A percentile compares a stretch with the other conserved stretches of the same genome.
Evolutionary conservation across 164 flowering plant genomes (phyloP).

Genomic region (Cinnamomum chago): DNA sequence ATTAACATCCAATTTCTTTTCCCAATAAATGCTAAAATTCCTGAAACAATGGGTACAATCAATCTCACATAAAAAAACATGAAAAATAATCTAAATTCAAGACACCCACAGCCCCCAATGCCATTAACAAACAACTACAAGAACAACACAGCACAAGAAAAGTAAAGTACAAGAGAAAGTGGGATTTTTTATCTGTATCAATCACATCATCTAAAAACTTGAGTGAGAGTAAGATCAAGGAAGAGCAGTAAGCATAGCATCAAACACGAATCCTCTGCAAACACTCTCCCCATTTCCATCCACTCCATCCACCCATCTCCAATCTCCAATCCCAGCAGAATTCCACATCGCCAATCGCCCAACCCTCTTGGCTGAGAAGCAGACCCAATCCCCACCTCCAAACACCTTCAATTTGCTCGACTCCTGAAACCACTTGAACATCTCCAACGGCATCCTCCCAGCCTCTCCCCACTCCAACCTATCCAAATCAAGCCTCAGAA

Average conservation of each 20-base stretch:
- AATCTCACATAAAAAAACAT: no score
- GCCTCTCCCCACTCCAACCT: slow-evolving; percentile 91
- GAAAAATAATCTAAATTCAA: neutral
- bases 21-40: no score
- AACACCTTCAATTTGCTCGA: slow-evolving; percentile 89
- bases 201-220: no score
- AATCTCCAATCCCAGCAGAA: slow-evolving; percentile 38
- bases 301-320: slow-evolving; percentile 83
- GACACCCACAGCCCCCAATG: neutral
- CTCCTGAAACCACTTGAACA: slow-evolving; percentile 63
- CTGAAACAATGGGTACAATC: no score
- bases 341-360: slow-evolving; percentile 84
- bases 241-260: slow-evolving; percentile 53
- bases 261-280: slow-evolving; percentile 70
- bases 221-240: slow-evolving; percentile 32
- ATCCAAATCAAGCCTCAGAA: slow-evolving; percentile 72
- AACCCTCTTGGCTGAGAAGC: slow-evolving; percentile 71
- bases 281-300: slow-evolving; percentile 67
- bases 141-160: neutral
- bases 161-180: no score
- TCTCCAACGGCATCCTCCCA: slow-evolving; percentile 78
- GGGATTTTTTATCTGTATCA: no score
- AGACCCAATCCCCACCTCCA: slow-evolving; percentile 75
- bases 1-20: no score
- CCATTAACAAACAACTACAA: neutral